Percentiles rank a stretch among this genome's conserved stretches.
Evolutionary conservation across 2,329 filamentous ascomycete species (phyloP).

Genomic region (Penicillium sp.): DNA sequence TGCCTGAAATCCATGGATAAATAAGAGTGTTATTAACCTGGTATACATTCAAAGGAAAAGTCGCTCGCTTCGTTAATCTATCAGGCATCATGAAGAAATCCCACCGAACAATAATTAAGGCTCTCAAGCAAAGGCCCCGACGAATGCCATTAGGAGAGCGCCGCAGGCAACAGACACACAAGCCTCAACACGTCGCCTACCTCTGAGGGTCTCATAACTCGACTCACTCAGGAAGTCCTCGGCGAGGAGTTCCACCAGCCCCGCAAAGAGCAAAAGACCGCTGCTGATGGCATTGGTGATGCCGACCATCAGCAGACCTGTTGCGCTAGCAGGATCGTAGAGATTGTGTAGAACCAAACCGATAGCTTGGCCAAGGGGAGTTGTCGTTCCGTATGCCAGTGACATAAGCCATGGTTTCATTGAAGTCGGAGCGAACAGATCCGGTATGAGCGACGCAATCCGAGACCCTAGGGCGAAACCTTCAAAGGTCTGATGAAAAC

Average conservation of each 20-base stretch:
- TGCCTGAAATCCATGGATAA: not conserved
- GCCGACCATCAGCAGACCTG: constrained; percentile 76
- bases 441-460: constrained; percentile 70
- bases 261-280: constrained; percentile 76
- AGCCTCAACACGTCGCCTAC: constrained; percentile 58
- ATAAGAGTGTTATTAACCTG: not conserved
- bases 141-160: constrained; percentile 62
- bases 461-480: constrained; percentile 80
- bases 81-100: not conserved
- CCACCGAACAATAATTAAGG: not conserved
- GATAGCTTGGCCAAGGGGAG: constrained; percentile 79
- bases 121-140: constrained; percentile 61
- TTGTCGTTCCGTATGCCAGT: constrained; percentile 65
- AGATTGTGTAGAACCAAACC: constrained; percentile 73
- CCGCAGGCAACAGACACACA: constrained; percentile 61
- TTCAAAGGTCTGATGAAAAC: constrained; percentile 85
- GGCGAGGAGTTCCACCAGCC: constrained; percentile 76
- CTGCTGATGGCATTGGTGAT: constrained; percentile 84
- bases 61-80: constrained; percentile 1
- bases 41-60: not conserved
- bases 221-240: constrained; percentile 74
- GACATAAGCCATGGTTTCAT: constrained; percentile 71
- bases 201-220: constrained; percentile 59
- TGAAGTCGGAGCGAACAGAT: constrained; percentile 65
- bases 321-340: constrained; percentile 74